These are phyloP conservation scores for Leptomonas seymouri DNA, from an alignment of 208 protist species.

Conservation along the genomic window DNA sequence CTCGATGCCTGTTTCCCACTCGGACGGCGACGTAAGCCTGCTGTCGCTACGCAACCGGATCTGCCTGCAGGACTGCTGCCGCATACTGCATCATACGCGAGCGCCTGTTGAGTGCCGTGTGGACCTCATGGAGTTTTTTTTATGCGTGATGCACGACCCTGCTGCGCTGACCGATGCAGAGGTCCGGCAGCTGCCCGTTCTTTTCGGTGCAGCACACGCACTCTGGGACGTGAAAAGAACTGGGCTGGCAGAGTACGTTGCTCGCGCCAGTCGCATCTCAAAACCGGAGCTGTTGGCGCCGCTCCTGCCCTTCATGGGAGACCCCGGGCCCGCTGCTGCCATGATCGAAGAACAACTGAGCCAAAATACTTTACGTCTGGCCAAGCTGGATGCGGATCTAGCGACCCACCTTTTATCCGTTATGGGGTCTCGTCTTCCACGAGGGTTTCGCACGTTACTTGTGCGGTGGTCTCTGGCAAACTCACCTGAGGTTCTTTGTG, in stretches of 20 bases:
- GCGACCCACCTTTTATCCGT: not conserved
- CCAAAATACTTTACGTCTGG: too few species aligned
- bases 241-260: slow-evolving; percentile 16
- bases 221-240: not conserved
- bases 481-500: slow-evolving; percentile 8
- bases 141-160: slow-evolving; percentile 27
- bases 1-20: not conserved
- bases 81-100: slow-evolving; percentile 1
- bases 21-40: not conserved
- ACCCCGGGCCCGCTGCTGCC: not conserved
- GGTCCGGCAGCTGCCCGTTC: slow-evolving; percentile 14
- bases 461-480: not conserved
- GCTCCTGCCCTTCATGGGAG: slow-evolving; percentile 5
- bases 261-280: not conserved
- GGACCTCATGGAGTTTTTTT: slow-evolving; percentile 37
- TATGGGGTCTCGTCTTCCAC: slow-evolving; percentile 5
- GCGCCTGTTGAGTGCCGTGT: slow-evolving; percentile 8
- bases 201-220: slow-evolving; percentile 21
- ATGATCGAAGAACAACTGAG: not conserved
- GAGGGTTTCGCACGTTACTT: not conserved
- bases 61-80: slow-evolving; percentile 2
- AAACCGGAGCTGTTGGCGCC: not conserved
- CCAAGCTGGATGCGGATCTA: not conserved
- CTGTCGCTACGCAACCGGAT: not conserved
- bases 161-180: slow-evolving; percentile 24